These are phyloP conservation scores for Botrytis fragariae DNA, from an alignment of 2,329 filamentous ascomycete species.

Conservation along the genomic window DNA sequence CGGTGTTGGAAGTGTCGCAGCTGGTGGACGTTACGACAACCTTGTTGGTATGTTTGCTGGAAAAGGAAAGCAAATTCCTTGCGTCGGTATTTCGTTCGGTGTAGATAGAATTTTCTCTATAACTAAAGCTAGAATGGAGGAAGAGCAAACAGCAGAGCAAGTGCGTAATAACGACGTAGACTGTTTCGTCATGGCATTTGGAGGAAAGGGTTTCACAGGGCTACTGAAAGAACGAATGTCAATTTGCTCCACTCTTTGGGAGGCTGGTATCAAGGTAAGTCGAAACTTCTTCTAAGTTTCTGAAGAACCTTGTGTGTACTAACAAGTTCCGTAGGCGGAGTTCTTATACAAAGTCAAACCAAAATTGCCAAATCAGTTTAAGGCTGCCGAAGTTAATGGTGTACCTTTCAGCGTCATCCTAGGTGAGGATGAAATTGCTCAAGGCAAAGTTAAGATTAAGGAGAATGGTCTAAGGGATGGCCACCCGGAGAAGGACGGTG, in stretches of 20 bases:
- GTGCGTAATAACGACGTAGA: constrained; percentile 75
- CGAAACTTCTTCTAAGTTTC: not conserved
- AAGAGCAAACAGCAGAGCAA: constrained; percentile 52
- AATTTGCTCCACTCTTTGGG: constrained; percentile 74
- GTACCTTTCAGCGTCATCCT: constrained; percentile 87
- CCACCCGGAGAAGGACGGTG: constrained; percentile 87
- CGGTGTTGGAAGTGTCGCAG: constrained; percentile 83
- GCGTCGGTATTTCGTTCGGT: constrained; percentile 87
- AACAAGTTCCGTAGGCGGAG: constrained; percentile 57
- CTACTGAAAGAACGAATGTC: constrained; percentile 81
- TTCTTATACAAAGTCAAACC: constrained; percentile 89
- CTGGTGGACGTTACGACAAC: constrained; percentile 88
- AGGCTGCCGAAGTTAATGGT: constrained; percentile 75
- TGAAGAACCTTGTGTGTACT: not conserved
- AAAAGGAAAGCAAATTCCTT: constrained; percentile 76
- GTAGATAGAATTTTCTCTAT: constrained; percentile 95
- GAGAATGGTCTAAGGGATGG: constrained; percentile 74
- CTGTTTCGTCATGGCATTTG: constrained; percentile 93
- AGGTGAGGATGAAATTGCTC: constrained; percentile 82
- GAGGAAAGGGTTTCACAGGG: constrained; percentile 78
- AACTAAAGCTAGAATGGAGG: constrained; percentile 72
- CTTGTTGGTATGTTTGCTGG: constrained; percentile 91
- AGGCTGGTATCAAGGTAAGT: constrained; percentile 76
- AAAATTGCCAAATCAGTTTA: constrained; percentile 86
- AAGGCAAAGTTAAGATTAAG: constrained; percentile 86